A percentile compares a stretch with the other conserved stretches of the same genome.
These are phyloP conservation scores for Mikania micrantha DNA, from an alignment of 129 eudicot species.

Conservation along the genomic window DNA sequence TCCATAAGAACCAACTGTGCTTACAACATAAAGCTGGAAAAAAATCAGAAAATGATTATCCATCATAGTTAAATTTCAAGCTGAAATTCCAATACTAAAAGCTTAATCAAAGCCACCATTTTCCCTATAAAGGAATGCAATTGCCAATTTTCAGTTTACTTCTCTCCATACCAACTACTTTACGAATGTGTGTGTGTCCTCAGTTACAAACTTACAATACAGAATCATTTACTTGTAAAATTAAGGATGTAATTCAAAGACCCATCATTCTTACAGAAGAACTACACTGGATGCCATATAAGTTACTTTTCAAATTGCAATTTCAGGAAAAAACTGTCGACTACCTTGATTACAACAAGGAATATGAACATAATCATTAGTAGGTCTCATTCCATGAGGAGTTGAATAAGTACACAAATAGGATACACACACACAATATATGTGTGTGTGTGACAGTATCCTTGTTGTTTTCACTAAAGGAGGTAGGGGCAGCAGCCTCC, in stretches of 20 bases:
- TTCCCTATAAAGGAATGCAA: neutral
- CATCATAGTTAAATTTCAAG: neutral
- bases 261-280: no score
- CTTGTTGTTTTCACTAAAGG: neutral
- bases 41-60: neutral
- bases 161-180: neutral
- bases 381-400: neutral
- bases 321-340: neutral
- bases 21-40: neutral
- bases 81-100: neutral
- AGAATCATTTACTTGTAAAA: neutral
- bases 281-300: neutral
- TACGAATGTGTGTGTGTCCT: neutral
- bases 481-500: neutral
- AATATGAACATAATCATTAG: neutral
- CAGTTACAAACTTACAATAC: neutral
- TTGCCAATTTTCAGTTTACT: slow-evolving; percentile 2
- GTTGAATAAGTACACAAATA: neutral
- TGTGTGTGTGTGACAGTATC: neutral
- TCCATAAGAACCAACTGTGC: neutral
- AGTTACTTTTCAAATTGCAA: neutral
- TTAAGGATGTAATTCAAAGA: neutral
- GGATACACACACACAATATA: neutral
- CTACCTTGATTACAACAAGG: neutral
- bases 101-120: neutral